Base-by-base conservation (phyloP, 805 yeast species). In the Candida tallmaniae region DNA sequence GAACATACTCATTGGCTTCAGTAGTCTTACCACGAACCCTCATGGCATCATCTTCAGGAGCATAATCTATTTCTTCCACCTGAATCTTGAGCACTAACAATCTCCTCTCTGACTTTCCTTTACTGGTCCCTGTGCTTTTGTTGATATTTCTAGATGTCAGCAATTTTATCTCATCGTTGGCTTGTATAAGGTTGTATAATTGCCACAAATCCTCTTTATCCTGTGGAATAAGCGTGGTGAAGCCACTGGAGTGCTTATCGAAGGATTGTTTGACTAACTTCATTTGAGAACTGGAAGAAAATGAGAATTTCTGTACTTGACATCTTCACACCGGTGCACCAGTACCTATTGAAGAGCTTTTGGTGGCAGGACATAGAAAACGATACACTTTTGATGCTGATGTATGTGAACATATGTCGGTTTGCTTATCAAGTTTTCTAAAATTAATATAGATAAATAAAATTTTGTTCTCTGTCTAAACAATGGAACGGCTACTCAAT, bases 161-260 rank as follows among this genome's bases (percentile, higher is more conserved):
- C 35, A 89, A 63, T 38, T 76, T 75, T 4, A 90, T 68, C 43
- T 76, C 80, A 60, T 93, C 97, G 14, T 81, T 83, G 36, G 75
- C 74, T 32, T 78, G 80, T 3, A 93, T 68, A 17, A 93, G 63
- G 51, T 90, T 93, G 64, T 87, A 87, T 4, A 86, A 52, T 17
- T 83, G 79, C 87, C 96, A 93, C 41, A 93, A 66, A 56, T 90
- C 98, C 48, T 90, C 97, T 31, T 83, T 76, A 48, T 93, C 97
- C 50, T 89, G 83, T 0, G 97, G 89, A 3, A 78, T 62, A 14
- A 90, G 55, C 0, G 83, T 70, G 4, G 48, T 42, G 17, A 31
- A 40, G 6, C 48, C 46, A 32, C 42, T 37, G 9, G 41, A 34
- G 35, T 44, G 41, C 18, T 44, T 49, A 17, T 47, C 54, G 26